phyloP scores from a whole-genome alignment of 148 eudicot species.

The Cornus florida region DNA sequence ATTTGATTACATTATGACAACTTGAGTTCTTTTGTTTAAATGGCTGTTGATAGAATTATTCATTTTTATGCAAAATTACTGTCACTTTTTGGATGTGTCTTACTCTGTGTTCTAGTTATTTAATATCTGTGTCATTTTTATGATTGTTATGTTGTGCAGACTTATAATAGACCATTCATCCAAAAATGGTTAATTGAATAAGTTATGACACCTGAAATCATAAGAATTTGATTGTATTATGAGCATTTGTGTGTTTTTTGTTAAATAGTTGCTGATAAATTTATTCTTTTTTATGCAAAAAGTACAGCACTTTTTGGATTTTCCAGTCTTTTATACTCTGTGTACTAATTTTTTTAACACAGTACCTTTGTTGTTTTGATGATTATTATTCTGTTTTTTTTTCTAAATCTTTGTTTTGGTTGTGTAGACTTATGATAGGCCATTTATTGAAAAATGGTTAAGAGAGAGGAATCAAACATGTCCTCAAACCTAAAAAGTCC shows the following conservation, averaged over 20 bases:
- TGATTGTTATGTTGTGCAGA: too few relatives aligned
- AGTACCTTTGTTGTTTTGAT: neutral
- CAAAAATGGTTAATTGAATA: too few relatives aligned
- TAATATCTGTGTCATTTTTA: too few relatives aligned
- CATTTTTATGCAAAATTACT: neutral
- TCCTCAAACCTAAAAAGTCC: slow-evolving; percentile 86
- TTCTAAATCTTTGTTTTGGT: neutral
- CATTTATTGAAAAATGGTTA: slow-evolving; percentile 79
- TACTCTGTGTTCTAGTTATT: neutral
- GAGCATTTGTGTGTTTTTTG: too few relatives aligned
- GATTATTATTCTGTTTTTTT: neutral
- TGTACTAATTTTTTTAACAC: too few relatives aligned
- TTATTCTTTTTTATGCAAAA: too few relatives aligned
- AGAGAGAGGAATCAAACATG: slow-evolving; percentile 79
- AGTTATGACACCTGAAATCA: too few relatives aligned
- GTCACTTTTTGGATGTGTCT: neutral
- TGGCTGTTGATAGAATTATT: neutral
- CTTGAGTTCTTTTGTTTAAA: neutral
- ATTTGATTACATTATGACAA: neutral
- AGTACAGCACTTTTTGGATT: too few relatives aligned
- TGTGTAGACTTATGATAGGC: slow-evolving; percentile 83
- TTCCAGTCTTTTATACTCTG: too few relatives aligned
- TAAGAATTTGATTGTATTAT: too few relatives aligned
- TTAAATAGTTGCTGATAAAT: too few relatives aligned
- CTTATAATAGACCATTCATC: too few relatives aligned